A percentile compares a stretch with the other conserved stretches of the same genome.
Evolutionary conservation across 2,329 filamentous ascomycete species (phyloP).

Genomic region (Stromatinia cepivora): DNA sequence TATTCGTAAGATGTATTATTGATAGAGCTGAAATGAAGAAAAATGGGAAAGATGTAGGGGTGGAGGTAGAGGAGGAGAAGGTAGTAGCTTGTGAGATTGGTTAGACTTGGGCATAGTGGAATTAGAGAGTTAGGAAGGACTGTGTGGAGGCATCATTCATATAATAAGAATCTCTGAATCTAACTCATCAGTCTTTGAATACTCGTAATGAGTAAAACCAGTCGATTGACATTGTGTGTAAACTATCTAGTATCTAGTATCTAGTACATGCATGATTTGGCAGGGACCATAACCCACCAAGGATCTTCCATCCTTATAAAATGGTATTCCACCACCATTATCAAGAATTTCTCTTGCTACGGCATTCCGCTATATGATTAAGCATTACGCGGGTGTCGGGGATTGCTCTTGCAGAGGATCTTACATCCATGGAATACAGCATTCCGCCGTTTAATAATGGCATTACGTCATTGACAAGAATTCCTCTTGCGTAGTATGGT

Average conservation of each 20-base stretch:
- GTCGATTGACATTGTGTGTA: not conserved
- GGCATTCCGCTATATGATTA: not conserved
- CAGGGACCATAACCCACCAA: not conserved
- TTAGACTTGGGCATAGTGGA: no score
- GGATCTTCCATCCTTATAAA: not conserved
- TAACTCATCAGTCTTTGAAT: not conserved
- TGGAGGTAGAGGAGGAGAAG: slow-evolving; percentile 25
- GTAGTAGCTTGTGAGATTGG: not conserved
- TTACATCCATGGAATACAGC: no score
- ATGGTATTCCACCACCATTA: not conserved
- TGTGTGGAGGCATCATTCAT: no score
- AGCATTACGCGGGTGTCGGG: no score
- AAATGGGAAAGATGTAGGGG: slow-evolving; percentile 29
- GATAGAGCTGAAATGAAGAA: slow-evolving; percentile 35
- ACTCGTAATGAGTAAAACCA: not conserved
- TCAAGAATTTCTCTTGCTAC: not conserved
- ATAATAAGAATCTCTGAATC: no score
- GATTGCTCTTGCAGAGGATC: no score
- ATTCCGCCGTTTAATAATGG: no score
- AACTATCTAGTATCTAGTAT: not conserved
- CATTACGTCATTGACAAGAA: no score
- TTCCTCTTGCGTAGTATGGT: no score
- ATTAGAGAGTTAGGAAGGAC: no score
- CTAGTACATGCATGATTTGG: not conserved
- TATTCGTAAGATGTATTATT: slow-evolving; percentile 47